Conservation (phyloP, 805 yeast genomes). For the Maudiozyma serrabonitensis region DNA sequence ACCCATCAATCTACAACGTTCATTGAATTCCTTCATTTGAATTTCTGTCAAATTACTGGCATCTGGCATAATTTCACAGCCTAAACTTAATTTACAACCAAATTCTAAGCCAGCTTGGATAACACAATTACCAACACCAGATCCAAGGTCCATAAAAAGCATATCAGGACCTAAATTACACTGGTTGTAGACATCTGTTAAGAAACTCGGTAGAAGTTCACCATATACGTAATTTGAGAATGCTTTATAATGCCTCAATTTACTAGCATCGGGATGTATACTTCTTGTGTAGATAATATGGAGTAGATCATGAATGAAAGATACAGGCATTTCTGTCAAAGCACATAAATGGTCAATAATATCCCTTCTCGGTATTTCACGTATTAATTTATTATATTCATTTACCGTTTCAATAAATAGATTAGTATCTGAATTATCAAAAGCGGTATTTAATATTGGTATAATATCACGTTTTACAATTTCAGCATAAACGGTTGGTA, state of each 20-base stretch:
- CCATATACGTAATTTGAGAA: slow-evolving; percentile 90
- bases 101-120: slow-evolving; percentile 81
- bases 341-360: slow-evolving; percentile 26
- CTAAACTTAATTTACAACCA: slow-evolving; percentile 69
- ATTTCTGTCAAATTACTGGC: slow-evolving; percentile 59
- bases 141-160: slow-evolving; percentile 79
- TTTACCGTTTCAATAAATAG: slow-evolving; percentile 29
- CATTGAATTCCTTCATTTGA: slow-evolving; percentile 50
- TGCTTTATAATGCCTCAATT: slow-evolving; percentile 64
- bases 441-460: slow-evolving; percentile 17
- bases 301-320: slow-evolving; percentile 52
- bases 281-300: slow-evolving; percentile 66
- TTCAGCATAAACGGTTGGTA: slow-evolving; percentile 14
- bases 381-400: slow-evolving; percentile 37
- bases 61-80: slow-evolving; percentile 81
- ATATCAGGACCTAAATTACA: slow-evolving; percentile 45
- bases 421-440: slow-evolving; percentile 20
- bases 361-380: slow-evolving; percentile 27
- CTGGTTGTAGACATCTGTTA: slow-evolving; percentile 53
- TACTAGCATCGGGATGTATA: slow-evolving; percentile 63
- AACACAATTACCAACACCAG: slow-evolving; percentile 90
- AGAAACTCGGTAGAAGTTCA: slow-evolving; percentile 71
- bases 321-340: slow-evolving; percentile 29
- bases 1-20: slow-evolving; percentile 56
- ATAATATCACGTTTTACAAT: slow-evolving; percentile 9